phyloP scores from a whole-genome alignment of 1,284 basidiomycete genomes.

The Puccinia brachypodii region DNA sequence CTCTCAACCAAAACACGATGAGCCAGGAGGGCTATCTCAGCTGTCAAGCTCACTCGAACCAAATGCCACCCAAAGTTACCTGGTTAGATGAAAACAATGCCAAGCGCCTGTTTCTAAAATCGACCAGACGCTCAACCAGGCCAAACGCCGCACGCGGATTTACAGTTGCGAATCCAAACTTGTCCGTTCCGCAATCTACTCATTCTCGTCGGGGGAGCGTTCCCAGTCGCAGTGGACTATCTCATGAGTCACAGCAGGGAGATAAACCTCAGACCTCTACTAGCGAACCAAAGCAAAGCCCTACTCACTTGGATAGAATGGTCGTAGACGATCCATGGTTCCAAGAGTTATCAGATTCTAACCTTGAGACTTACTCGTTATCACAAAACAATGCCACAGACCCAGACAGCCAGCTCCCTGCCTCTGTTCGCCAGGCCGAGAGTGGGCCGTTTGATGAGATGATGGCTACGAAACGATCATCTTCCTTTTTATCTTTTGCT shows the following conservation, averaged over 20 bases:
- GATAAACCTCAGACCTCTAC: neutral
- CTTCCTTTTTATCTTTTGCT: neutral
- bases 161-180: neutral
- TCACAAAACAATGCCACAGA: neutral
- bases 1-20: neutral
- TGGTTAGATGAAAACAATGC: conserved; percentile 18
- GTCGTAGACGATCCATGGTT: conserved; percentile 27
- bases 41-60: neutral
- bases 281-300: neutral
- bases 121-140: neutral
- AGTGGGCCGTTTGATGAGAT: neutral
- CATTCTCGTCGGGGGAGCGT: neutral
- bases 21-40: neutral
- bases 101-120: conserved; percentile 22
- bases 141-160: neutral
- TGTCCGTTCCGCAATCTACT: neutral
- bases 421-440: neutral
- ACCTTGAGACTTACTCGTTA: neutral
- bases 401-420: neutral
- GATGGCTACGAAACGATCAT: neutral
- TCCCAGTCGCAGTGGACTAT: conserved; percentile 17
- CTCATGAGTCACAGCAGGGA: neutral
- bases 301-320: conserved; percentile 15
- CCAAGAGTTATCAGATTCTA: neutral
- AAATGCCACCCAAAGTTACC: neutral